phyloP scores from a whole-genome alignment of 352 stramenopile species.

The Globisporangium ultimum region DNA sequence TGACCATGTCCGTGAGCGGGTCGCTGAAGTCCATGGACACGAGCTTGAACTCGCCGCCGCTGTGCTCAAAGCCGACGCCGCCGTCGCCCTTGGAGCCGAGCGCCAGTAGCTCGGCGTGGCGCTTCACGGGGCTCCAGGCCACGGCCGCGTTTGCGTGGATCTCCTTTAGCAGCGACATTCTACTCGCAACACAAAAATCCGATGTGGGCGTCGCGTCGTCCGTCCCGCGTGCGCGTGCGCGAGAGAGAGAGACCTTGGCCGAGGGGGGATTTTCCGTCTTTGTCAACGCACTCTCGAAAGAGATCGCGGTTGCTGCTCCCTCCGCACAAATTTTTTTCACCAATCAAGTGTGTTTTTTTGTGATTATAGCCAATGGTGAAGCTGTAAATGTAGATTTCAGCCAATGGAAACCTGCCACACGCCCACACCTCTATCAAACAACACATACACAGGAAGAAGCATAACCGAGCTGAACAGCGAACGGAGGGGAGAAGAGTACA shows the following conservation, averaged over 20 bases:
- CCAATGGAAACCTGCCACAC: slow-evolving; percentile 35
- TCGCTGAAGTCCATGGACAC: slow-evolving; percentile 92
- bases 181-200: not conserved
- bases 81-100: slow-evolving; percentile 93
- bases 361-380: not conserved
- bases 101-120: slow-evolving; percentile 74
- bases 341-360: not conserved
- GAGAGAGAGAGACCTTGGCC: slow-evolving; percentile 3
- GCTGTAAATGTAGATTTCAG: not conserved
- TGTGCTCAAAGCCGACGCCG: slow-evolving; percentile 96
- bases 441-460: not conserved
- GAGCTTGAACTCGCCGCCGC: slow-evolving; percentile 95
- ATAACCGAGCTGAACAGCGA: no score
- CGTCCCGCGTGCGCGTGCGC: not conserved
- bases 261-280: slow-evolving; percentile 12
- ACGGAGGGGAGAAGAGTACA: not conserved
- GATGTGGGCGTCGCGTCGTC: not conserved
- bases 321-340: slow-evolving; percentile 4
- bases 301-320: slow-evolving; percentile 5
- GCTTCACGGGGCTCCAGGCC: slow-evolving; percentile 85
- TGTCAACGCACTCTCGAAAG: not conserved
- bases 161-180: slow-evolving; percentile 90
- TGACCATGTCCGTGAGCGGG: slow-evolving; percentile 58
- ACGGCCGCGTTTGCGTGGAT: slow-evolving; percentile 87
- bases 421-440: slow-evolving; percentile 7